These are phyloP conservation scores for Orbilia brochopaga DNA, from an alignment of 2,329 filamentous ascomycete genomes.

Conservation along the genomic window DNA sequence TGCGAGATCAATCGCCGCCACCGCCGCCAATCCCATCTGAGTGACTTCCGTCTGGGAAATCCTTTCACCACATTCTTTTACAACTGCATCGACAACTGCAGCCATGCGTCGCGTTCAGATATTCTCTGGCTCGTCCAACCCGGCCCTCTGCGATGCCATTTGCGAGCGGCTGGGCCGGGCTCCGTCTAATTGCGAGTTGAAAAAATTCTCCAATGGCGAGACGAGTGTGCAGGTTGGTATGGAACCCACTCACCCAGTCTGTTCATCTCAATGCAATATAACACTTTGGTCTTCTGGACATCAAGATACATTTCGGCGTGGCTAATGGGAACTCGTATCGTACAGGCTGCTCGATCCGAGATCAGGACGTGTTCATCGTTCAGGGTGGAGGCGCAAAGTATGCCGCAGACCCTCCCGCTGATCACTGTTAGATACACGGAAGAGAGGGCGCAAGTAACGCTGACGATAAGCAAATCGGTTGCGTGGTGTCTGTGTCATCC, in stretches of 20 bases:
- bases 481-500: slow-evolving; percentile 57
- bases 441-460: slow-evolving; percentile 35
- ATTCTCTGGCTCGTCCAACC: slow-evolving; percentile 71
- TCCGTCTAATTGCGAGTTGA: slow-evolving; percentile 66
- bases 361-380: slow-evolving; percentile 98
- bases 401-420: slow-evolving; percentile 51
- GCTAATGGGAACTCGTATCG: background rate
- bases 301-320: background rate
- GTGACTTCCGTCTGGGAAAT: slow-evolving; percentile 22
- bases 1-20: slow-evolving; percentile 23
- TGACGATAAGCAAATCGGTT: slow-evolving; percentile 43
- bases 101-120: slow-evolving; percentile 71
- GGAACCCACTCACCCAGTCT: slow-evolving; percentile 54
- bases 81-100: slow-evolving; percentile 10
- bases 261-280: too few relatives aligned
- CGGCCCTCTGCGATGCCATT: slow-evolving; percentile 68
- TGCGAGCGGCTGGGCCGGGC: slow-evolving; percentile 70
- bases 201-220: slow-evolving; percentile 74
- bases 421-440: slow-evolving; percentile 28
- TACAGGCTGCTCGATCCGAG: slow-evolving; percentile 71
- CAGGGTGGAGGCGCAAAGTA: slow-evolving; percentile 87
- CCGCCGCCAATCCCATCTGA: slow-evolving; percentile 31
- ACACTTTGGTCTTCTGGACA: background rate
- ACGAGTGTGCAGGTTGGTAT: slow-evolving; percentile 70
- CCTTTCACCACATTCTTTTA: background rate